These are phyloP conservation scores for Lactifluus pinguis DNA, from an alignment of 768 basidiomycete species.

Conservation along the genomic window DNA sequence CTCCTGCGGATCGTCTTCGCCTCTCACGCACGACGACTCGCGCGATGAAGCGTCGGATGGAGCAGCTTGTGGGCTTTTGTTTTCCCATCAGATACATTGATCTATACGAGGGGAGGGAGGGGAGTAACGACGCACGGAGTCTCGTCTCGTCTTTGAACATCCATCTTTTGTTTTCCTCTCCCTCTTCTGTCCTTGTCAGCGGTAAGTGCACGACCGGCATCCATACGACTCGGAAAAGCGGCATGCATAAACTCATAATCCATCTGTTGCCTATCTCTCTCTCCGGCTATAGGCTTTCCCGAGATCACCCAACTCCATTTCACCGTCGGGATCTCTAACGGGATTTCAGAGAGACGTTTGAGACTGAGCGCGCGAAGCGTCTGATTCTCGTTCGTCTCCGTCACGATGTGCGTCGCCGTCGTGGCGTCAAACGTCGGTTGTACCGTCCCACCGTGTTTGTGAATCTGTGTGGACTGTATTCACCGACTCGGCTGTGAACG, in stretches of 20 bases:
- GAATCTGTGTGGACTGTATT: slow-evolving; percentile 36
- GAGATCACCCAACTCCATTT: slow-evolving; percentile 17
- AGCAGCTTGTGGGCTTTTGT: neutral
- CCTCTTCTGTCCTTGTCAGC: neutral
- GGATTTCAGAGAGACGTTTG: slow-evolving; percentile 46
- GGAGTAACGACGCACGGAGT: neutral
- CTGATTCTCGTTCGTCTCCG: slow-evolving; percentile 29
- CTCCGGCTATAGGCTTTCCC: neutral
- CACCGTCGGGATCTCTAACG: slow-evolving; percentile 23
- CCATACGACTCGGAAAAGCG: slow-evolving; percentile 15
- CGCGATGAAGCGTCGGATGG: neutral
- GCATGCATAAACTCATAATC: slow-evolving; percentile 17
- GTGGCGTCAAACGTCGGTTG: slow-evolving; percentile 47
- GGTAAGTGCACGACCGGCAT: slow-evolving; percentile 9
- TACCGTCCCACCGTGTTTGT: slow-evolving; percentile 53
- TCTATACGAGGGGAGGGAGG: neutral
- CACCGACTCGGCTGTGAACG: neutral
- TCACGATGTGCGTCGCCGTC: slow-evolving; percentile 59
- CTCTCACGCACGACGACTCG: neutral
- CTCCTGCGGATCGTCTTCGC: neutral
- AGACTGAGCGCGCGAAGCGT: slow-evolving; percentile 37
- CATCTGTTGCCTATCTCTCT: slow-evolving; percentile 12
- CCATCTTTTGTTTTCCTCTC: slow-evolving; percentile 12
- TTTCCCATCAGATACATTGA: neutral
- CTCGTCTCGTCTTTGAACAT: neutral